Evolutionary conservation across 2,329 filamentous ascomycete species (phyloP), one percentile per base, ranked within the genome.

Genomic region (Penicillium oxalicum): DNA sequence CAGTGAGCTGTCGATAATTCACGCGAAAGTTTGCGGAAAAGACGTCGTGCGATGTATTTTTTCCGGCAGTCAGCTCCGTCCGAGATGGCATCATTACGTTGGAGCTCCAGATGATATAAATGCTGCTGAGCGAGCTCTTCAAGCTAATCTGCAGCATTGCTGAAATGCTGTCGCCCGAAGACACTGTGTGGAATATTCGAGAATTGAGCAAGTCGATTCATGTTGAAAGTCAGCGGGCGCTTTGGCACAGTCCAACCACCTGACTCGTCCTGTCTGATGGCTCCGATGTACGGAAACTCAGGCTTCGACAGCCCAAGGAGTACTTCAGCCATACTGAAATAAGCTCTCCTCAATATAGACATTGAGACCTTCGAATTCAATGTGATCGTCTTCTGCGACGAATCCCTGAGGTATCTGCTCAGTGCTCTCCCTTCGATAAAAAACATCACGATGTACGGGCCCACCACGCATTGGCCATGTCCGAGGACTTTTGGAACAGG

Each of bases 191-290:
- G 52, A 32, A 60, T 51, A 37, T 55, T 55, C 11, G 54, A 57
- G 46, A 61, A 58, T 47, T 60, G 61, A 29, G 51, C 53, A 41
- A 61, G 54, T 24, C 51, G 45, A 49, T 65, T 67, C 60, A 64
- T 62, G 36, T 24, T 38, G 13, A 41, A 41, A 32, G 61, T 61
- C 13, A 63, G 18, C 5, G 58, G 60, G 6, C 56, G 40, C 12
- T 57, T 53, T 25, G 29, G 26, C 18, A 58, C 51, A 41, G 29
- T 49, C 54, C 52, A 62, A 0, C 26, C 36, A 11, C 46, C 58
- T 9, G 41, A 40, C n/a, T 51, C 38, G 11, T 56, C 49, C 39
- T 44, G 40, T 13, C 40, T 36, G 2, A 63, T 27, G 25, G 56
- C 57, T 34, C 63, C 59, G 51, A 64, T 66, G 13, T 43, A 55